These are phyloP conservation scores for Puccinia triticina DNA, from an alignment of 1,284 basidiomycete genomes.

Conservation along the genomic window DNA sequence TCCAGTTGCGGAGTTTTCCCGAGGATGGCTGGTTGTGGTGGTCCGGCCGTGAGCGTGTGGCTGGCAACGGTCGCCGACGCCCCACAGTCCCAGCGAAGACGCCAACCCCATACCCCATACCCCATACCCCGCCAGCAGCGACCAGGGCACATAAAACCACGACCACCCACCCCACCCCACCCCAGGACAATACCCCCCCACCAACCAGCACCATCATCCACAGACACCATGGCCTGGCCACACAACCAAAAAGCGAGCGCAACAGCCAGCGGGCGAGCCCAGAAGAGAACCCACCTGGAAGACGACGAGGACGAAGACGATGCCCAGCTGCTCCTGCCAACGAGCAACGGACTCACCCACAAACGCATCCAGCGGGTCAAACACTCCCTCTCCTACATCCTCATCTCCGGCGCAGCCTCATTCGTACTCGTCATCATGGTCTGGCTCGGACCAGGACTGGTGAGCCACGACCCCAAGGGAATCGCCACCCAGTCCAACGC, in stretches of 20 bases:
- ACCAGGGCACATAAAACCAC: too few relatives aligned
- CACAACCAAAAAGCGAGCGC: not conserved
- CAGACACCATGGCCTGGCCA: not conserved
- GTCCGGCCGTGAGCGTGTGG: too few relatives aligned
- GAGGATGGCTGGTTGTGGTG: too few relatives aligned
- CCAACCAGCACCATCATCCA: too few relatives aligned
- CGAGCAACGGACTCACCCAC: conserved; percentile 16
- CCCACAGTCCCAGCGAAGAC: too few relatives aligned
- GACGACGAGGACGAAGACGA: conserved; percentile 40
- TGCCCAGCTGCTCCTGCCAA: conserved; percentile 34
- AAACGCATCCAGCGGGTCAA: conserved; percentile 46
- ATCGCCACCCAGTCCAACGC: conserved; percentile 43
- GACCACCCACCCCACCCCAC: too few relatives aligned
- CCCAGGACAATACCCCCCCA: too few relatives aligned
- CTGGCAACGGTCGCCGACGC: too few relatives aligned
- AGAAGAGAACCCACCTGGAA: conserved; percentile 25
- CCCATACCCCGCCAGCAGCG: too few relatives aligned
- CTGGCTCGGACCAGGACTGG: conserved; percentile 40
- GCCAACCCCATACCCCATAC: too few relatives aligned
- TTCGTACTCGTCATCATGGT: conserved; percentile 40
- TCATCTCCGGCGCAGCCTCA: conserved; percentile 33
- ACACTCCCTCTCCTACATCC: conserved; percentile 32
- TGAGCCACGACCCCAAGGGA: conserved; percentile 29
- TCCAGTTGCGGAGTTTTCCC: too few relatives aligned
- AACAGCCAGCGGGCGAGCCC: not conserved